Evolutionary conservation across 2,329 filamentous ascomycete species (phyloP).

Genomic region (Lasiodiplodia gonubiensis): DNA sequence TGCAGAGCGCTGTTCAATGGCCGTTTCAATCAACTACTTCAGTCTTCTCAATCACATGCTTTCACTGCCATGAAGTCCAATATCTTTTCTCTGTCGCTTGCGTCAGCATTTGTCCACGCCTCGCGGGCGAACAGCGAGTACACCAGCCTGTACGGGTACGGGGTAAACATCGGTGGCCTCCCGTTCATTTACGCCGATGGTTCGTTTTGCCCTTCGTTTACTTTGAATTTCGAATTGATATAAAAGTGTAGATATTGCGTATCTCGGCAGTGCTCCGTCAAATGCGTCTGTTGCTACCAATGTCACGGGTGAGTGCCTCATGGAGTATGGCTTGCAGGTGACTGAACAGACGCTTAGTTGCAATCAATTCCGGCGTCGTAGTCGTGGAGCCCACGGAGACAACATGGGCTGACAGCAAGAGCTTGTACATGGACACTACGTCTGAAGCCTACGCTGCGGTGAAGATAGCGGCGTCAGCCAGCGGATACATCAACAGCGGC

Average conservation of each 20-base stretch:
- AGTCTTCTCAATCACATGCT: neutral
- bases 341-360: neutral
- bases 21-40: neutral
- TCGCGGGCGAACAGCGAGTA: neutral
- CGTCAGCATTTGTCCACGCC: neutral
- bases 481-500: slow-evolving; percentile 17
- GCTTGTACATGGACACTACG: slow-evolving; percentile 7
- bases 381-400: neutral
- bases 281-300: slow-evolving; percentile 9
- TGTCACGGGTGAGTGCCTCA: slow-evolving; percentile 10
- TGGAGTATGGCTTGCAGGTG: neutral
- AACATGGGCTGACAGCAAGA: slow-evolving; percentile 19
- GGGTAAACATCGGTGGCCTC: slow-evolving; percentile 10
- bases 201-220: neutral
- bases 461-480: slow-evolving; percentile 8
- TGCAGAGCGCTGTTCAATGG: neutral
- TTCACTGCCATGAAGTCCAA: neutral
- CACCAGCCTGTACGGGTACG: slow-evolving; percentile 16
- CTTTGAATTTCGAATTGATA: neutral
- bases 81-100: neutral
- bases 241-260: neutral
- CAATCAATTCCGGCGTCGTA: slow-evolving; percentile 1
- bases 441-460: slow-evolving; percentile 11
- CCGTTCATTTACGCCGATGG: slow-evolving; percentile 20
- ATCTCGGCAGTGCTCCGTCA: slow-evolving; percentile 7